A percentile compares a stretch with the other conserved stretches of the same genome.
Evolutionary conservation across 2,329 filamentous ascomycete species (phyloP).

Genomic region (Xylaria digitata): DNA sequence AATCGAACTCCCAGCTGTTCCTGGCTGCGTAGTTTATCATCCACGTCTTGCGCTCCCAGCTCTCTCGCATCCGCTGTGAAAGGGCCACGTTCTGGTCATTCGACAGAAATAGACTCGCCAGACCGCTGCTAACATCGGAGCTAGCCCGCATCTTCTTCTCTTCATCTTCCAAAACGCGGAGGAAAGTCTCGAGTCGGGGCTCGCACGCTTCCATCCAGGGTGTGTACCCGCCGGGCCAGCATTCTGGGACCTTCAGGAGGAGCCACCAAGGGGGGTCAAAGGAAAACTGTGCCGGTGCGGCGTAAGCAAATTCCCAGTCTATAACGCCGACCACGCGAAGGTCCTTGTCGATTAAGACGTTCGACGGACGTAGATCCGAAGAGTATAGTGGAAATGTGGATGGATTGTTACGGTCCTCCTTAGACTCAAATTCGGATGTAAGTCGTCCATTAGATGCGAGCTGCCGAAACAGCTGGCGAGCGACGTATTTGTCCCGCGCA

Average conservation of each 20-base stretch:
- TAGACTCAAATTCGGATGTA: slow-evolving; percentile 13
- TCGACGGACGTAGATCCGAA: slow-evolving; percentile 41
- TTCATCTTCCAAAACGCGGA: slow-evolving; percentile 49
- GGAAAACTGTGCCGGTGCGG: slow-evolving; percentile 50
- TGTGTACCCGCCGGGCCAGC: slow-evolving; percentile 45
- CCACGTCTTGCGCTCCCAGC: slow-evolving; percentile 51
- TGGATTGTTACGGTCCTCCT: slow-evolving; percentile 9
- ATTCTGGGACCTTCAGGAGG: slow-evolving; percentile 47
- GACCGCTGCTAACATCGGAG: slow-evolving; percentile 17
- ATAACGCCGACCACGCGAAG: slow-evolving; percentile 51
- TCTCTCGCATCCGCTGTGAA: slow-evolving; percentile 50
- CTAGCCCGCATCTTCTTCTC: slow-evolving; percentile 43
- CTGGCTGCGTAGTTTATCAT: slow-evolving; percentile 49
- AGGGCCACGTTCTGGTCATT: slow-evolving; percentile 17
- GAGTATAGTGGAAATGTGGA: slow-evolving; percentile 45
- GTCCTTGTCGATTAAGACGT: slow-evolving; percentile 31
- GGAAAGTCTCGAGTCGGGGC: slow-evolving; percentile 49
- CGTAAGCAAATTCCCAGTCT: slow-evolving; percentile 57
- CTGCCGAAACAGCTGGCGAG: slow-evolving; percentile 54
- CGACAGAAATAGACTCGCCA: slow-evolving; percentile 42
- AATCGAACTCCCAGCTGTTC: slow-evolving; percentile 54
- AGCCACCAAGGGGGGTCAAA: slow-evolving; percentile 56
- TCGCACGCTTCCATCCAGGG: slow-evolving; percentile 51
- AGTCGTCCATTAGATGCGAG: slow-evolving; percentile 36
- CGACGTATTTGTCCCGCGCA: slow-evolving; percentile 57